Conservation (phyloP, 306 rosid genomes). For the Cucurbita maxima region DNA sequence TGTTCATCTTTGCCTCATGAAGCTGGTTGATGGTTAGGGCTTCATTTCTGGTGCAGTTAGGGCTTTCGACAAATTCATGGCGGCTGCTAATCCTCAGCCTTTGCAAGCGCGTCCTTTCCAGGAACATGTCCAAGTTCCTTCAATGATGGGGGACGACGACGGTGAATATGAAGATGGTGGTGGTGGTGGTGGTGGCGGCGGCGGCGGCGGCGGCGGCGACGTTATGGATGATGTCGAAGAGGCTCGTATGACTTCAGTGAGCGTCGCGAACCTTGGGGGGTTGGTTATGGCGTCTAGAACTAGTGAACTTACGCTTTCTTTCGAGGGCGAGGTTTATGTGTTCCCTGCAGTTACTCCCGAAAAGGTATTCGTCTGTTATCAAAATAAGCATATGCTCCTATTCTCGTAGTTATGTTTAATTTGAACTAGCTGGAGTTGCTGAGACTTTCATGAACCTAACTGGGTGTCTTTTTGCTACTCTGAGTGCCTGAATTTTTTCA, state of each 20-base stretch:
- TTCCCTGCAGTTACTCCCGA: constrained; percentile 80
- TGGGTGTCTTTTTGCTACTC: background rate
- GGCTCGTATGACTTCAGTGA: constrained; percentile 25
- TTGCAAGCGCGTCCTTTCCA: constrained; percentile 44
- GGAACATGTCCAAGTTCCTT: constrained; percentile 22
- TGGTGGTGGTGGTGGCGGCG: constrained; percentile 15
- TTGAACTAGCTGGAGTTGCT: background rate
- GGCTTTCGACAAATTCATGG: constrained; percentile 27
- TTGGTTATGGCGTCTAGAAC: constrained; percentile 43
- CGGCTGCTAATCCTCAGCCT: constrained; percentile 59
- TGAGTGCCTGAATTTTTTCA: background rate
- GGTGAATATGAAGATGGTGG: constrained; percentile 34
- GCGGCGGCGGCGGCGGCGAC: constrained; percentile 25
- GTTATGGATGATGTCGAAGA: constrained; percentile 57
- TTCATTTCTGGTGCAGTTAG: constrained; percentile 14
- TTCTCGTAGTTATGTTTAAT: constrained; percentile 3
- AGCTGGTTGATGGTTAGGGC: constrained; percentile 35
- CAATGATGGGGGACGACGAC: constrained; percentile 31
- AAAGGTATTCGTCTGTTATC: constrained; percentile 29
- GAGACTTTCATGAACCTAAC: background rate
- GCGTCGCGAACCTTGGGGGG: constrained; percentile 30
- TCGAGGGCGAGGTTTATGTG: constrained; percentile 91
- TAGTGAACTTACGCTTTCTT: constrained; percentile 92
- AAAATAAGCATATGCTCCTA: background rate
- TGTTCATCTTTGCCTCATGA: constrained; percentile 14